Base-by-base conservation (phyloP, 345 rosid genomes). In the Chamaenerion angustifolium region DNA sequence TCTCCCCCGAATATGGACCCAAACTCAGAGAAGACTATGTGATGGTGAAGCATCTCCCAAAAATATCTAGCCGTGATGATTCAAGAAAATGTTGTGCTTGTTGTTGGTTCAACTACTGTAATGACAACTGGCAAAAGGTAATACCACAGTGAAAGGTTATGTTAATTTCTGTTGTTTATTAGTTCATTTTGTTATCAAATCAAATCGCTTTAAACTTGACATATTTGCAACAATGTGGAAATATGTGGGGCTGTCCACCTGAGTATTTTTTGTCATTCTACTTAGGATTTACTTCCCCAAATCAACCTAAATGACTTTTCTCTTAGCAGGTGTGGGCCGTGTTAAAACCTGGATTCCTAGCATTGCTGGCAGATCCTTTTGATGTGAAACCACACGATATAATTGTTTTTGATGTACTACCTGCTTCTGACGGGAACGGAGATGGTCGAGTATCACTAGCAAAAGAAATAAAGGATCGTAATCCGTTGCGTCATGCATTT, bases 121-220 rank as follows among this genome's bases (percentile, higher is more conserved):
- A 85, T 67, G 83, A 88, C 73, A 93, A 77, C 68, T 93, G 97
- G 97, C 94, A 88, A 66, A 88, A 83, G 97, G 99, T 93, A 78
- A 70, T 53, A 55, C 35, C 40, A 54, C 17, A 49, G 51, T 60
- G 40, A 58, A 8, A 19, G 17, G 56, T 35, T 37, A 12, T 12
- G 50, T 7, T 1, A 45, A 13, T 3, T 31, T 31, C 5, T 31
- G 37, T 31, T 31, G 25, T 21, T 21, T 21, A 21, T 21, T 21
- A 0, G 4, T 21, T 21, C 37, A 31, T 31, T 31, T 31, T 31
- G 37, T 31, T 31, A 31, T 8, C 10, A 31, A 5, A 31, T 8
- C 37, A 7, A 31, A 31, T 31, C 7, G 8, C 37, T 31, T 31
- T 31, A 31, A 31, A 31, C 37, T 21, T 31, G 37, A 31, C 37